phyloP scores from a whole-genome alignment of 192 early-diverging fungal genomes.

The Backusella morwellensis region DNA sequence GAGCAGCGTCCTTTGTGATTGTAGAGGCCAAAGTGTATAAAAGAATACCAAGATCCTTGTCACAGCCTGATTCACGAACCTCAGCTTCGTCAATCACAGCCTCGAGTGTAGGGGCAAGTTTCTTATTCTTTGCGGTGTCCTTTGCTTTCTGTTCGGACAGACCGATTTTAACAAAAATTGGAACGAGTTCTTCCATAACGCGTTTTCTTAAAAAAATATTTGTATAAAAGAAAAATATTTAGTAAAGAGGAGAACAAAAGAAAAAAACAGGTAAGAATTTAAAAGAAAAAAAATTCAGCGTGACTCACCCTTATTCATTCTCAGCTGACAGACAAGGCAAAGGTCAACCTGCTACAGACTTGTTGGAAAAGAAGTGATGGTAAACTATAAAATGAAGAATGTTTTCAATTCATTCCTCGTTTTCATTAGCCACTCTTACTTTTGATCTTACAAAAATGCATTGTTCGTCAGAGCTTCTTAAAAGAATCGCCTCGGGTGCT shows the following conservation, averaged over 20 bases:
- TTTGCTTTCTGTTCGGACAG: slow-evolving; percentile 89
- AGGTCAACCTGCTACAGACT: neutral
- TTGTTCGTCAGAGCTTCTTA: neutral
- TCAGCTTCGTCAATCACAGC: slow-evolving; percentile 70
- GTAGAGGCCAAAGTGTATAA: slow-evolving; percentile 89
- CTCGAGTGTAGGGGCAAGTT: slow-evolving; percentile 78
- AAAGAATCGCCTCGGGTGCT: neutral
- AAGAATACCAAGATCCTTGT: slow-evolving; percentile 68
- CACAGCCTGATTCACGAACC: slow-evolving; percentile 40
- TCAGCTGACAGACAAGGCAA: neutral
- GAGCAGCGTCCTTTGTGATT: slow-evolving; percentile 66
- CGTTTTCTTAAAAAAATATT: neutral
- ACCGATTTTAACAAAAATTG: slow-evolving; percentile 84
- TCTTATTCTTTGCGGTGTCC: slow-evolving; percentile 96
- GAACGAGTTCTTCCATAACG: slow-evolving; percentile 48
- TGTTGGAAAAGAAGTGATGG: neutral
- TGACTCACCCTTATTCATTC: neutral
- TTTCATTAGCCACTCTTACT: too few relatives aligned
- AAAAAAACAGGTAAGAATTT: neutral
- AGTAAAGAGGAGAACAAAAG: neutral
- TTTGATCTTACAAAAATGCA: neutral
- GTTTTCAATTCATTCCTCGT: too few relatives aligned
- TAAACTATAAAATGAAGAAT: neutral
- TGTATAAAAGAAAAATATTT: too few relatives aligned
- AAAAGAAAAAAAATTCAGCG: neutral